Evolutionary conservation across 495 filamentous ascomycete species (phyloP).

Genomic region (Daldinia childiae): DNA sequence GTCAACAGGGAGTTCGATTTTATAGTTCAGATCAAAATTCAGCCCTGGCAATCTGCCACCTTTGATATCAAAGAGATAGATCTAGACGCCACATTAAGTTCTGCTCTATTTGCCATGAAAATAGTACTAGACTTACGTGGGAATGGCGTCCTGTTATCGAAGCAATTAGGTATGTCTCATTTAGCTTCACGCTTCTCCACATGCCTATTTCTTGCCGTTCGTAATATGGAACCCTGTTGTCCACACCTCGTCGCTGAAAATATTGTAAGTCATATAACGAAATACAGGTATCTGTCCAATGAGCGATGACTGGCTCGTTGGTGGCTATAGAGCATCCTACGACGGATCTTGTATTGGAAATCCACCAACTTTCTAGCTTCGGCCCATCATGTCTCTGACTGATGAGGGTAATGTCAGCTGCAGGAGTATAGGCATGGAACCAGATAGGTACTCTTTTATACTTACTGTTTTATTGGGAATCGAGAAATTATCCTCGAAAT

Average conservation of each 20-base stretch:
- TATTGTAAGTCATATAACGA: slow-evolving; percentile 45
- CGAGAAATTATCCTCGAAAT: neutral
- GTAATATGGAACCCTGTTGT: slow-evolving; percentile 11
- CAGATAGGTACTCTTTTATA: neutral
- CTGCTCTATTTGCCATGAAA: neutral
- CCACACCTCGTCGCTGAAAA: slow-evolving; percentile 9
- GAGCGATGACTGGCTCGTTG: slow-evolving; percentile 41
- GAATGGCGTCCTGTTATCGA: slow-evolving; percentile 33
- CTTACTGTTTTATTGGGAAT: neutral
- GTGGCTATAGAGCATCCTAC: slow-evolving; percentile 47
- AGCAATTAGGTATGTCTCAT: slow-evolving; percentile 33
- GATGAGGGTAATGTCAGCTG: neutral
- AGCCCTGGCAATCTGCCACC: slow-evolving; percentile 12
- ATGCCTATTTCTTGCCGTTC: neutral
- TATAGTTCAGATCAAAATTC: slow-evolving; percentile 22
- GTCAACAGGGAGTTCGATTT: slow-evolving; percentile 13
- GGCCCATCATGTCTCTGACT: neutral
- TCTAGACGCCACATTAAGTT: slow-evolving; percentile 17
- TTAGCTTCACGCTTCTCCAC: slow-evolving; percentile 38
- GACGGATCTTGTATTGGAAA: slow-evolving; percentile 27
- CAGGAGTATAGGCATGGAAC: neutral
- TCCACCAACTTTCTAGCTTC: neutral
- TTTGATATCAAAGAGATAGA: slow-evolving; percentile 36
- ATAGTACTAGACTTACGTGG: slow-evolving; percentile 12
- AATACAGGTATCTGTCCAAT: slow-evolving; percentile 48